A percentile compares a stretch with the other conserved stretches of the same genome.
Conservation (phyloP, 2,329 filamentous ascomycete species). For the Cladosporium sp. region DNA sequence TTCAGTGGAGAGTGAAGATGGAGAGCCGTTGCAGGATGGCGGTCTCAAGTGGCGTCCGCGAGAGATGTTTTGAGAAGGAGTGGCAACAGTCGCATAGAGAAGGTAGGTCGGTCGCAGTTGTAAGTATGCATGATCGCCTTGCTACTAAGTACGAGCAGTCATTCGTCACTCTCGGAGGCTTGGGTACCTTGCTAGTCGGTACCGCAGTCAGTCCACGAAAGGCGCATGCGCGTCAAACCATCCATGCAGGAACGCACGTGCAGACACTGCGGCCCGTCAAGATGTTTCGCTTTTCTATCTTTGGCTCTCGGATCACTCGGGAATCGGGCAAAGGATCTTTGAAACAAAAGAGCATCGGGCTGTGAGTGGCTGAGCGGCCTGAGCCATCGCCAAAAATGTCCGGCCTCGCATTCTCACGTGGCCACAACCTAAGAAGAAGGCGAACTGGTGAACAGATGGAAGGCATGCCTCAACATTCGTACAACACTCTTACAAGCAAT, state of each 20-base stretch:
- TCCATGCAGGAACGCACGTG: constrained; percentile 1
- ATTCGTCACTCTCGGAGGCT: constrained; percentile 5
- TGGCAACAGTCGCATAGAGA: not conserved
- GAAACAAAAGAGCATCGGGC: not conserved
- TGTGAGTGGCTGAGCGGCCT: constrained; percentile 4
- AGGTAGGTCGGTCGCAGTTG: not conserved
- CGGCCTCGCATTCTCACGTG: too few relatives aligned
- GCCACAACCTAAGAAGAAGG: too few relatives aligned
- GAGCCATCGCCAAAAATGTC: not conserved
- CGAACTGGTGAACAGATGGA: not conserved
- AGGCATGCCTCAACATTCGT: not conserved
- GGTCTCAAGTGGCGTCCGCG: not conserved
- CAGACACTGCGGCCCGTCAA: not conserved
- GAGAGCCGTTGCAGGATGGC: not conserved
- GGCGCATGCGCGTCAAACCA: constrained; percentile 3
- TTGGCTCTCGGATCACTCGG: not conserved
- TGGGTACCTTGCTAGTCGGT: not conserved
- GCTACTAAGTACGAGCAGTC: not conserved
- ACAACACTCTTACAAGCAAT: not conserved
- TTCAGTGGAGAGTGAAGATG: constrained; percentile 6
- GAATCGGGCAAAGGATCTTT: not conserved
- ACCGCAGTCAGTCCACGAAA: not conserved
- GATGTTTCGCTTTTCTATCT: constrained; percentile 1
- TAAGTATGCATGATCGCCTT: not conserved
- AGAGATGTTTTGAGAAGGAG: not conserved